Percentiles rank a stretch among this genome's conserved stretches.
phyloP scores from a whole-genome alignment of 352 stramenopile species.

The Proteromonas lacertae region DNA sequence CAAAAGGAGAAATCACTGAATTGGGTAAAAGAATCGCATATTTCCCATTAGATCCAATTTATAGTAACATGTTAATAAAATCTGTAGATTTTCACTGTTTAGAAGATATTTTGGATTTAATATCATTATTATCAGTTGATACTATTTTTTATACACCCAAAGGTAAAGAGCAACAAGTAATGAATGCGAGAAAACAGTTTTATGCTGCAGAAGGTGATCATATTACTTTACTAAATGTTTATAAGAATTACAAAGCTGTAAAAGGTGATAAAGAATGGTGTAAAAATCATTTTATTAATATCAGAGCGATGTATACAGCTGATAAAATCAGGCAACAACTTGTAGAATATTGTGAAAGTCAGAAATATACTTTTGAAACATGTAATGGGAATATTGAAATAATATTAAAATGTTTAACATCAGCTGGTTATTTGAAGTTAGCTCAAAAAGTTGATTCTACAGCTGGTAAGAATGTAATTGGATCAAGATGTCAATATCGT shows the following conservation, averaged over 20 bases:
- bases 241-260: neutral
- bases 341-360: too few species aligned
- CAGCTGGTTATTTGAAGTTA: too few species aligned
- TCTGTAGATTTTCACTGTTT: slow-evolving; percentile 70
- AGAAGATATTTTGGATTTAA: slow-evolving; percentile 92
- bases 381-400: too few species aligned
- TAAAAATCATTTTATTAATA: neutral
- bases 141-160: slow-evolving; percentile 44
- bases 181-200: too few species aligned
- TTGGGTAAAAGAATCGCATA: slow-evolving; percentile 82
- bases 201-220: too few species aligned
- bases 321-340: slow-evolving; percentile 1
- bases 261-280: neutral
- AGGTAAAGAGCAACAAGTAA: neutral
- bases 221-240: too few species aligned
- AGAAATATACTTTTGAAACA: too few species aligned
- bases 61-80: slow-evolving; percentile 50
- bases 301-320: neutral
- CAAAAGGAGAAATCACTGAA: slow-evolving; percentile 68
- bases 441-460: too few species aligned
- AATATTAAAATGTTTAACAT: too few species aligned
- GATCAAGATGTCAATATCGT: too few species aligned
- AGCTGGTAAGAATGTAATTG: too few species aligned
- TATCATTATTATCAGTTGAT: slow-evolving; percentile 85
- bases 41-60: slow-evolving; percentile 79